Base-by-base conservation (phyloP, 352 stramenopile species). In the Phytophthora chlamydospora region DNA sequence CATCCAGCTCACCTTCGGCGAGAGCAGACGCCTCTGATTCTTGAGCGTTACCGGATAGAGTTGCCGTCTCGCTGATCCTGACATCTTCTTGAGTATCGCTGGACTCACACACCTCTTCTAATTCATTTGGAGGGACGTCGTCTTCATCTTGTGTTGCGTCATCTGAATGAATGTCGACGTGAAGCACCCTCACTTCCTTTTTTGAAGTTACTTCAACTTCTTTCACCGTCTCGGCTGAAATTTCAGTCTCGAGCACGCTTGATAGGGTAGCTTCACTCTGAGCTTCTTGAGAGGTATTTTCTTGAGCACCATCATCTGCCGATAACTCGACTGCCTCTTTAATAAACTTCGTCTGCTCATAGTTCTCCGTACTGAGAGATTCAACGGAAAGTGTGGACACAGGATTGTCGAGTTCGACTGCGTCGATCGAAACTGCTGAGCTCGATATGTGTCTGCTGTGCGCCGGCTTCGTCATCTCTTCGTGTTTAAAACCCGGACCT, bases 161-260 rank as follows among this genome's bases (percentile, higher is more conserved):
- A 53, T 66, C n/a, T 35, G 40, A n/a, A 3, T 62, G 36, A n/a
- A 10, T 14, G 24, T 47, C 24, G 46, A 36, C 12, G 49, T 48
- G 29, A 41, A 19, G n/a, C 27, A 50, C 39, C 14, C 60, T 63
- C 8, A 61, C 36, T 39, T 42, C 40, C 6, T 54, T 50, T 29
- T 65, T 35, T 17, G 50, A 32, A 13, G 56, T 66, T 31, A 72
- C 52, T 47, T 66, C 52, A 34, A 63, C 21, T 58, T 72, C 67
- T 44, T 42, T 42, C 33, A 57, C 6, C 13, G 27, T 41, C 13
- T 62, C 42, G 32, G 11, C 39, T 47, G 16, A n/a, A 32, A 40
- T 34, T 48, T 50, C 11, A 32, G 29, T 17, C 12, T 66, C 49
- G 27, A 8, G 17, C 11, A 57, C 36, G 21, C 4, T 27, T 34